phyloP scores from a whole-genome alignment of 352 stramenopile genomes.

The Globisporangium cylindrosporum region DNA sequence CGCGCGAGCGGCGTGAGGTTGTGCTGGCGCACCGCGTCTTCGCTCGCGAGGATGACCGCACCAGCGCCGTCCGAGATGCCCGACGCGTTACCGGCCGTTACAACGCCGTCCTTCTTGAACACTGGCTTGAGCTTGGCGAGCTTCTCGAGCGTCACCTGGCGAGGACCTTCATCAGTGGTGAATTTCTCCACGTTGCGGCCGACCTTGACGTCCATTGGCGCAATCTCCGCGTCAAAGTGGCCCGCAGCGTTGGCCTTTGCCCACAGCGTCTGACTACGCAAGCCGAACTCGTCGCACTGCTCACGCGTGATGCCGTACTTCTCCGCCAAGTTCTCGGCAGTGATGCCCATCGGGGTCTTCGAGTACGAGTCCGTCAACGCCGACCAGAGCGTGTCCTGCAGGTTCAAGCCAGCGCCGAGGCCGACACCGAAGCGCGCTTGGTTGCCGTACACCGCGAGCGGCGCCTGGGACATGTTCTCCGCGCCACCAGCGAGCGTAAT shows the following conservation, averaged over 20 bases:
- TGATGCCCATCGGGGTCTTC: slow-evolving; percentile 97
- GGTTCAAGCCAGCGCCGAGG: slow-evolving; percentile 90
- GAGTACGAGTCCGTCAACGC: slow-evolving; percentile 95
- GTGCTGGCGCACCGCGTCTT: slow-evolving; percentile 92
- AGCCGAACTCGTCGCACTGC: slow-evolving; percentile 93
- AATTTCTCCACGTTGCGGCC: slow-evolving; percentile 87
- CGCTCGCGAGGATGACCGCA: slow-evolving; percentile 92
- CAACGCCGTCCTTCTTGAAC: slow-evolving; percentile 97
- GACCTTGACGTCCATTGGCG: slow-evolving; percentile 88
- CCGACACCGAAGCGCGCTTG: slow-evolving; percentile 91
- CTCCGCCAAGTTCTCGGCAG: slow-evolving; percentile 97
- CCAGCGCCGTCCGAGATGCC: slow-evolving; percentile 97
- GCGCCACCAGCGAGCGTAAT: slow-evolving; percentile 90
- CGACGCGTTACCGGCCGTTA: slow-evolving; percentile 95
- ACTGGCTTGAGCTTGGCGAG: slow-evolving; percentile 93
- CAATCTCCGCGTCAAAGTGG: slow-evolving; percentile 95
- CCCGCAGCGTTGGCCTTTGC: slow-evolving; percentile 87
- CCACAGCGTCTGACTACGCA: slow-evolving; percentile 94
- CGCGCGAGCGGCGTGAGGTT: slow-evolving; percentile 92
- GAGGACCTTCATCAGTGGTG: slow-evolving; percentile 71
- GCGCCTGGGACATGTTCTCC: slow-evolving; percentile 97
- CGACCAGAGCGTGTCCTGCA: slow-evolving; percentile 96
- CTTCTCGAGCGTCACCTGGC: slow-evolving; percentile 78
- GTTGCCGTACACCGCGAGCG: slow-evolving; percentile 91
- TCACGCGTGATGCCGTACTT: slow-evolving; percentile 93